Evolutionary conservation across 2,329 filamentous ascomycete genomes (phyloP).

Genomic region (Ceratocystis papillata): DNA sequence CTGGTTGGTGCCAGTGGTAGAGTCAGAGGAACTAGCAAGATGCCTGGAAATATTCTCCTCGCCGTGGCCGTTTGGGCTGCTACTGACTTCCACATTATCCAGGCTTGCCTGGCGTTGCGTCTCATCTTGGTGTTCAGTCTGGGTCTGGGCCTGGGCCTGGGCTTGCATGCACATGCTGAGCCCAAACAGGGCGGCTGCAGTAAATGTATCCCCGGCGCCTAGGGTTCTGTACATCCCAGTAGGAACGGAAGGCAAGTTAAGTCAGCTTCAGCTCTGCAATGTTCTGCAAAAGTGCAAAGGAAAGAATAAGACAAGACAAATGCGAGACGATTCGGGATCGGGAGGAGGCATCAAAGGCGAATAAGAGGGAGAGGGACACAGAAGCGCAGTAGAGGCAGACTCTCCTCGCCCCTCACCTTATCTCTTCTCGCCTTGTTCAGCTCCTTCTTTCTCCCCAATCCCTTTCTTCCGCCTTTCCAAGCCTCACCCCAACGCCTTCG

Average conservation of each 20-base stretch:
- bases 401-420: neutral
- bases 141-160: slow-evolving; percentile 30
- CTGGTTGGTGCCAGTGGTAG: too few relatives aligned
- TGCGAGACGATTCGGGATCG: neutral
- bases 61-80: neutral
- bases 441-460: too few relatives aligned
- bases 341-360: neutral
- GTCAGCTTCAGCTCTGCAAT: slow-evolving; percentile 1
- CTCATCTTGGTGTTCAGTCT: neutral
- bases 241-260: slow-evolving; percentile 14
- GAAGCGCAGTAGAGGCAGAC: neutral
- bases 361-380: neutral
- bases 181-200: slow-evolving; percentile 58
- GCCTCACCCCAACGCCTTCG: neutral
- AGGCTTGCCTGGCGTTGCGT: neutral
- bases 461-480: too few relatives aligned
- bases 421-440: too few relatives aligned
- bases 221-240: slow-evolving; percentile 43
- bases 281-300: neutral
- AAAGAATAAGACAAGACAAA: neutral
- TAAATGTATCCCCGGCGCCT: slow-evolving; percentile 66
- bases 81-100: neutral
- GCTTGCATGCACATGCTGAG: slow-evolving; percentile 34
- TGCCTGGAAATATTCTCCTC: neutral
- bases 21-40: neutral